Percentiles rank a stretch among this genome's conserved stretches.
phyloP scores from a whole-genome alignment of 768 basidiomycete species.

The Rhodocollybia butyracea region DNA sequence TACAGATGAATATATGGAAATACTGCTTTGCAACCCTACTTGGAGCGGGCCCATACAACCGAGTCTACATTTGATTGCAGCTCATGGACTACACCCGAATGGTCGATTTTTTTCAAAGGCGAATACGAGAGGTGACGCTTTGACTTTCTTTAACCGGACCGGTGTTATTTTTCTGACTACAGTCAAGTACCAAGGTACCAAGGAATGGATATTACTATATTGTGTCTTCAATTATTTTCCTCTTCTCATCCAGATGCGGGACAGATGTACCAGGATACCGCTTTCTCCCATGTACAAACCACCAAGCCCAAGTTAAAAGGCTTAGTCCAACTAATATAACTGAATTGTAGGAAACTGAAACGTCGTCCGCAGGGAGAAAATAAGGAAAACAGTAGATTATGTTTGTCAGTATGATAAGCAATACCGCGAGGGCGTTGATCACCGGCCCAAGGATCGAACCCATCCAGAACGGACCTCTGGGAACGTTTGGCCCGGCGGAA shows the following conservation, averaged over 20 bases:
- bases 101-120: too few species aligned
- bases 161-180: too few species aligned
- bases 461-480: constrained; percentile 15
- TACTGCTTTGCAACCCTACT: too few species aligned
- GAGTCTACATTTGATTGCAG: too few species aligned
- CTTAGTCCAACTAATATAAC: constrained; percentile 11
- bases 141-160: too few species aligned
- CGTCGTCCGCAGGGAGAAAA: constrained; percentile 8
- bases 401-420: constrained; percentile 11
- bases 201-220: neutral
- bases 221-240: constrained; percentile 8
- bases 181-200: neutral
- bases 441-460: constrained; percentile 5
- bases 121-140: too few species aligned
- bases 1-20: too few species aligned
- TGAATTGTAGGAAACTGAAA: constrained; percentile 13
- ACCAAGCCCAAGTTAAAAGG: constrained; percentile 10
- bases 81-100: too few species aligned
- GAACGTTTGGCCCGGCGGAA: constrained; percentile 4
- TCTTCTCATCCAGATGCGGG: constrained; percentile 7
- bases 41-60: too few species aligned
- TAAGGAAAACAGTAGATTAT: constrained; percentile 14
- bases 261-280: constrained; percentile 11
- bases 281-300: constrained; percentile 11
- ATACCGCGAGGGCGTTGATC: constrained; percentile 11